Evolutionary conservation across 352 stramenopile species (phyloP), one percentile per base, ranked within the genome.

Genomic region (Pythium pyrilobum): DNA sequence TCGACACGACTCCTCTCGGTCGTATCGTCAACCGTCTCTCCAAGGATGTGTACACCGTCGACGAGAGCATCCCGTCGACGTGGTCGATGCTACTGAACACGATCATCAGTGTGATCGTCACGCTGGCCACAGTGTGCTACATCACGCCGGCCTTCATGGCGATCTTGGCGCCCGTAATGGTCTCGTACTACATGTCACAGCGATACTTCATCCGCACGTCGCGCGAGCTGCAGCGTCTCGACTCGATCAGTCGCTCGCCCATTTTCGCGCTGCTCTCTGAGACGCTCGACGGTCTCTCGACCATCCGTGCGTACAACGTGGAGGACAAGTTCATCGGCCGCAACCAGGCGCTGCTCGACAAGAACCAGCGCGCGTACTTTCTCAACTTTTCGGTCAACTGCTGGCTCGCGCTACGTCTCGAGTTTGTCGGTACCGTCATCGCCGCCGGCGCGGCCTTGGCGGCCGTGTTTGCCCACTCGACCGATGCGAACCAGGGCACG

Each of bases 261-360:
- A 88, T 99, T n/a, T 99, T 98, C 67, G 83, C 88, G 11, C 67
- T 98, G 58, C 67, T 99, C 21, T 87, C 86, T 0, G 96, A 99
- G 71, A 98, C 84, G 29, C 69, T 99, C 9, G 85, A 92, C 50
- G 97, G 97, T 20, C 76, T 99, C 13, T 61, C 89, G 3, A 98
- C 92, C 4, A 98, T 99, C 32, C 87, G 96, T 57, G 82, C 87
- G 0, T 96, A 81, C 48, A 61, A 52, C 29, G 76, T 66, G 5
- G 76, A 85, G 41, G 52, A 61, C 18, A 62, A 78, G 31, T 89
- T 87, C 51, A 64, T 67, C 9, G 60, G 52, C 12, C 79, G 74
- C 48, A 87, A 83, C 49, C 61, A 82, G 41, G 42, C 62, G 9
- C 58, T 85, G 29, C 49, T 92, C 4, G 80, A 89, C 37, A 63